Evolutionary conservation across 1,284 basidiomycete genomes (phyloP).

Genomic region (Bjerkandera adusta): DNA sequence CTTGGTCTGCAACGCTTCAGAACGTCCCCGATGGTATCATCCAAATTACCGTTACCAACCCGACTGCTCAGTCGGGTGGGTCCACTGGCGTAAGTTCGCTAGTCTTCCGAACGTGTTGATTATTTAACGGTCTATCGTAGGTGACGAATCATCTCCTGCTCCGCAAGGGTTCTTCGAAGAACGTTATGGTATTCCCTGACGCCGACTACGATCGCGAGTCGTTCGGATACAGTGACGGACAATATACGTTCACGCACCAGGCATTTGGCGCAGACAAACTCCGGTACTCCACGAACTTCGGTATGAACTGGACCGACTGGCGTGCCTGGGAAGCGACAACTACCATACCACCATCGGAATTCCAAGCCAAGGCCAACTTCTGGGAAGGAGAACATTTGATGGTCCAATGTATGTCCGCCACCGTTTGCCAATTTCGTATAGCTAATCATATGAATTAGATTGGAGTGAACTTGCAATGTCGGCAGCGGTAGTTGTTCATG

Average conservation of each 20-base stretch:
- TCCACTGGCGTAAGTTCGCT: conserved; percentile 51
- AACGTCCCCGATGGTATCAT: conserved; percentile 82
- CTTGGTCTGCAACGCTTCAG: conserved; percentile 69
- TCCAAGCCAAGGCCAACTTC: conserved; percentile 56
- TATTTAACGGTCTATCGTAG: conserved; percentile 35
- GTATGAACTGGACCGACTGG: conserved; percentile 84
- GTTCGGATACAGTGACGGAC: conserved; percentile 57
- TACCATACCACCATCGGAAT: conserved; percentile 55
- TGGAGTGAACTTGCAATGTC: conserved; percentile 70
- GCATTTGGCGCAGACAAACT: conserved; percentile 86
- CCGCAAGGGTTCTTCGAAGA: conserved; percentile 72
- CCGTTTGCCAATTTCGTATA: conserved; percentile 2
- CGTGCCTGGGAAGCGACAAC: conserved; percentile 72
- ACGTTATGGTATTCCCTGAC: conserved; percentile 81
- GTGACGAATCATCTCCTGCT: conserved; percentile 72
- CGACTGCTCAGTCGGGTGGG: conserved; percentile 40
- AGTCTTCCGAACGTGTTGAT: not conserved
- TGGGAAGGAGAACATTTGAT: conserved; percentile 86
- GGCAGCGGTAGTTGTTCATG: conserved; percentile 69
- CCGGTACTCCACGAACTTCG: conserved; percentile 85
- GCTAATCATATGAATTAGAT: conserved; percentile 42
- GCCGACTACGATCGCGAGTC: conserved; percentile 72
- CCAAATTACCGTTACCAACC: conserved; percentile 65
- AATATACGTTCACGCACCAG: conserved; percentile 76
- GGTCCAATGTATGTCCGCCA: conserved; percentile 69